Percentiles rank a stretch among this genome's conserved stretches.
Conservation (phyloP, 2,329 filamentous ascomycete species). For the Pyrenochaeta sp. region DNA sequence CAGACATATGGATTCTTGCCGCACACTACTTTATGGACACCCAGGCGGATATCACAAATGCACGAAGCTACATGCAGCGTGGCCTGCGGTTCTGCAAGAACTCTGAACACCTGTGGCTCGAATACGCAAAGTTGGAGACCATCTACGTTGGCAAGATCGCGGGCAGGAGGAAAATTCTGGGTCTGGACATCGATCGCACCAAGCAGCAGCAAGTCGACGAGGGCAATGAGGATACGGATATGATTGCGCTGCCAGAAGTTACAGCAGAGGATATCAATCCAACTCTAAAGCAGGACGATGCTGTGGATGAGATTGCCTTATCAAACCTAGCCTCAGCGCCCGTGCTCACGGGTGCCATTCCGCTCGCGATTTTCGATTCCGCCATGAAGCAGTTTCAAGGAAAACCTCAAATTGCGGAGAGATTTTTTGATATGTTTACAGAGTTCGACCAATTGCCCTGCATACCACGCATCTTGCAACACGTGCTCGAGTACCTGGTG, state of each 20-base stretch:
- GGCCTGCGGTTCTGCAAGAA: conserved; percentile 88
- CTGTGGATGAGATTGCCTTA: conserved; percentile 63
- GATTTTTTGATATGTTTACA: conserved; percentile 83
- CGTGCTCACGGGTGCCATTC: conserved; percentile 90
- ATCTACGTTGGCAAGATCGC: conserved; percentile 87
- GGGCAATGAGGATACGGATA: conserved; percentile 56
- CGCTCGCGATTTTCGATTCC: conserved; percentile 88
- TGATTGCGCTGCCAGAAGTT: conserved; percentile 66
- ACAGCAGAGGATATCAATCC: conserved; percentile 70
- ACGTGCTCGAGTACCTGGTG: conserved; percentile 74
- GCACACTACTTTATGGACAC: conserved; percentile 80
- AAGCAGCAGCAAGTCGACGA: conserved; percentile 53
- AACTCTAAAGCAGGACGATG: conserved; percentile 59
- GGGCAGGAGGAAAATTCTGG: conserved; percentile 73
- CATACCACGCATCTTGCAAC: conserved; percentile 72
- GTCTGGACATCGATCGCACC: conserved; percentile 62
- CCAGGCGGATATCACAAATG: conserved; percentile 86
- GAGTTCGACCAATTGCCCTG: conserved; percentile 73
- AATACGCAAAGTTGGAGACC: conserved; percentile 92
- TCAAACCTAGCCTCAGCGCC: conserved; percentile 75
- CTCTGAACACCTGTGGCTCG: conserved; percentile 79
- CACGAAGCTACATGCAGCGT: conserved; percentile 85
- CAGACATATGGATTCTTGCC: conserved; percentile 83
- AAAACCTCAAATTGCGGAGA: conserved; percentile 70
- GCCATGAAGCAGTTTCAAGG: conserved; percentile 80